These are phyloP conservation scores for Podila minutissima DNA, from an alignment of 192 early-diverging fungal genomes.

Conservation along the genomic window DNA sequence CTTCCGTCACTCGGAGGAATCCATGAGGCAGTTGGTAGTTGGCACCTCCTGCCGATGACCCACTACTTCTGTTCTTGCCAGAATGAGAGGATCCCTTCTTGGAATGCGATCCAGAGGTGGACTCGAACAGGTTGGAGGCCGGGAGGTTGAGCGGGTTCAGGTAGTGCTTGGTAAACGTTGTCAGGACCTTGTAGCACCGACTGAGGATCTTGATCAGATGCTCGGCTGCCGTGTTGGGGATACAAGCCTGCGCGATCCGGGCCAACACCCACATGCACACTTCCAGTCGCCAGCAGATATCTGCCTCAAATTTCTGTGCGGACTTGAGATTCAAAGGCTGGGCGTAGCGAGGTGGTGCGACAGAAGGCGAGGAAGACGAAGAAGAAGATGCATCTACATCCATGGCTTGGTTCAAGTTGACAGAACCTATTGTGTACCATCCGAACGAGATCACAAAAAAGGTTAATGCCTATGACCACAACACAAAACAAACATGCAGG, in stretches of 20 bases:
- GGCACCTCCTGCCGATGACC: not conserved
- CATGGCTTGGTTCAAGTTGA: not conserved
- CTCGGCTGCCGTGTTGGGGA: slow-evolving; percentile 54
- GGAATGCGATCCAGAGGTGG: not conserved
- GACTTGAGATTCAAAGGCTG: slow-evolving; percentile 5
- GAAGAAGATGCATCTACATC: not conserved
- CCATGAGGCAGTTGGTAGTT: slow-evolving; percentile 44
- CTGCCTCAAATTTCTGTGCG: slow-evolving; percentile 45
- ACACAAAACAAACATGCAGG: no score
- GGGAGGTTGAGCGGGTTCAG: slow-evolving; percentile 12
- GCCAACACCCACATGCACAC: slow-evolving; percentile 51
- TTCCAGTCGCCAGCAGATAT: slow-evolving; percentile 52
- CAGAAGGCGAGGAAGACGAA: not conserved
- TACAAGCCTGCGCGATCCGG: slow-evolving; percentile 52
- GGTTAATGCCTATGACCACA: no score
- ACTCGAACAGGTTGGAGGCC: slow-evolving; percentile 19
- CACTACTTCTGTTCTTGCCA: no score
- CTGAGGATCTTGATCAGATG: slow-evolving; percentile 58
- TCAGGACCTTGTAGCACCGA: slow-evolving; percentile 59
- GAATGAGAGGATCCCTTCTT: not conserved
- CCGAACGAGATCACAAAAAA: no score
- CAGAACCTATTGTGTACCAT: not conserved
- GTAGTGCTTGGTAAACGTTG: slow-evolving; percentile 54
- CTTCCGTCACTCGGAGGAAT: slow-evolving; percentile 57
- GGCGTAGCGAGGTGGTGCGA: no score